Evolutionary conservation across 169 alveolate species (phyloP), one percentile per base, ranked within the genome.

Genomic region (Eimeria necatrix): DNA sequence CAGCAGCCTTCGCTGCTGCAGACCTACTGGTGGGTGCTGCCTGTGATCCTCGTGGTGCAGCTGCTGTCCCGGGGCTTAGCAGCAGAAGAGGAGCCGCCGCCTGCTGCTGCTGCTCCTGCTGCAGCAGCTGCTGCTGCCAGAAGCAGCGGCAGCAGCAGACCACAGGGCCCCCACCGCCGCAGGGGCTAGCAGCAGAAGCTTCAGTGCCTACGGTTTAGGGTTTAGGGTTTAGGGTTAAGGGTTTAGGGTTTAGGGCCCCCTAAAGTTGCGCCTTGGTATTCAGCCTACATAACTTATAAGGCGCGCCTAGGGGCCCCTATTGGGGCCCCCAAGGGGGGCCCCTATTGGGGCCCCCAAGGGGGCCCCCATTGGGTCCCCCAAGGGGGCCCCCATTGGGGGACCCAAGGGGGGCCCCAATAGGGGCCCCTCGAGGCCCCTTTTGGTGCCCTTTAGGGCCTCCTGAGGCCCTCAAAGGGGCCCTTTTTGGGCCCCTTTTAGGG

Each of bases 1-100:
- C 85, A 74, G 56, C 59, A 26, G 5, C 59, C 85, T 10, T 74
- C 85, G 24, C 59, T 74, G 85, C 59, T 74, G 85, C 85, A 74
- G 59, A 9, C 60, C 4, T 74, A 74, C 59, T 74, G 85, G 85
- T 74, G 85, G 85, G 85, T 74, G 59, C 59, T 74, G 32, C 85
- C 85, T 3, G 60, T 74, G 4, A 74, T 74, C 7, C 4, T 74
- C 6, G 24, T 74, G 56, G n/a, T 74, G 59, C 85, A 74, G 59
- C 14, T 74, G 4, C 20, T 74, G 32, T 6, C 85, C 16, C 20
- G n/a, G 59, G 85, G 85, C 56, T 10, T 74, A 49, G 22, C 85
- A 7, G 3, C 56, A 9, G 85, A 74, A 14, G 85, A 74, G 7
- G 85, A 74, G 5, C 1, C 32, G 32, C 59, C 85, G 4, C 52